Percentiles rank a stretch among this genome's conserved stretches.
Evolutionary conservation across 306 rosid species (phyloP).

Genomic region (Ormosia emarginata): DNA sequence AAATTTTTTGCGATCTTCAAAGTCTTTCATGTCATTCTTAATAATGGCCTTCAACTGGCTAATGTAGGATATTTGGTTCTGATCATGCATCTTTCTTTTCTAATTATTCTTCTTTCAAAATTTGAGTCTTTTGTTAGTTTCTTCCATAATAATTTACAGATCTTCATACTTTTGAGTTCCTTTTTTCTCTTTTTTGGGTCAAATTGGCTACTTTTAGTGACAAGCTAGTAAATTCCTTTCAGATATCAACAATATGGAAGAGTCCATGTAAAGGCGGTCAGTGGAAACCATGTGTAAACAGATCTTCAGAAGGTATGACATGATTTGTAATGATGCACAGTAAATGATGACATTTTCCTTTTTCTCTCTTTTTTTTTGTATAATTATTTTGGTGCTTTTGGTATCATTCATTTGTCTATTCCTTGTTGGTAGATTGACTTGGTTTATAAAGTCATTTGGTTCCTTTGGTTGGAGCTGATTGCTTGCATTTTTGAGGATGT

Average conservation of each 20-base stretch:
- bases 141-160: not conserved
- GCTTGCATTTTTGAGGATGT: not conserved
- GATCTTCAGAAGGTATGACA: constrained; percentile 61
- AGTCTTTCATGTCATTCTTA: not conserved
- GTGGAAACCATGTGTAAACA: constrained; percentile 77
- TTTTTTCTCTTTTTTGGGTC: not conserved
- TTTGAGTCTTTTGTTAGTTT: constrained; percentile 20
- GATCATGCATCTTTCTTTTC: not conserved
- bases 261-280: constrained; percentile 64
- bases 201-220: constrained; percentile 25
- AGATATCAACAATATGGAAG: constrained; percentile 95
- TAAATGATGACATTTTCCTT: not conserved
- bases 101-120: constrained; percentile 1
- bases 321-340: not conserved
- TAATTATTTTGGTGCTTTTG: constrained; percentile 9
- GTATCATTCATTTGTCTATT: not conserved
- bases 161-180: not conserved
- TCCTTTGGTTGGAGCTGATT: constrained; percentile 3
- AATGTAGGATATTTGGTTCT: not conserved
- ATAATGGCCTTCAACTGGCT: not conserved
- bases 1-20: not conserved
- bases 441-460: not conserved
- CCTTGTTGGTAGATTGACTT: not conserved
- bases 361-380: not conserved
- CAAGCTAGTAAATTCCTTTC: constrained; percentile 30